Percentiles rank a stretch among this genome's conserved stretches.
Conservation (phyloP, 805 yeast species). For the Metschnikowia lachancei region DNA sequence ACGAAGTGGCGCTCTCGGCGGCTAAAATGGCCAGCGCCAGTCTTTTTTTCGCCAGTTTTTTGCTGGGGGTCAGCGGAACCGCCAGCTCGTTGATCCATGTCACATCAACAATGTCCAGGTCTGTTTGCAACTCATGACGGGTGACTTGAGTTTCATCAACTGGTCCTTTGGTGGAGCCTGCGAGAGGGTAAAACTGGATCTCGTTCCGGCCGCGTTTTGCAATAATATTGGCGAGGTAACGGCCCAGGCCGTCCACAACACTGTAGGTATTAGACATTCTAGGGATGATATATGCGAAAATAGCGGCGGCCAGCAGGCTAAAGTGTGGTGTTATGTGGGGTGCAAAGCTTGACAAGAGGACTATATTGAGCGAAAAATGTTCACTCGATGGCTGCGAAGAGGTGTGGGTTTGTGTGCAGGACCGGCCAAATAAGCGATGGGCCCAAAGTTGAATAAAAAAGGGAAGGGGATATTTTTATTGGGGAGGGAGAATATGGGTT, state of each 20-base stretch:
- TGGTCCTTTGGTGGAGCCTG: slow-evolving; percentile 13
- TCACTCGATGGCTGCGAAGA: no score
- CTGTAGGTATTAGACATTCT: slow-evolving; percentile 18
- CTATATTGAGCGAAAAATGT: no score
- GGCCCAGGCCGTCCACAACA: slow-evolving; percentile 29
- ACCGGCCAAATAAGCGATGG: background rate
- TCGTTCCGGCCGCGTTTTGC: slow-evolving; percentile 47
- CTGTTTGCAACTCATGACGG: slow-evolving; percentile 41
- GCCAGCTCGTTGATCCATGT: slow-evolving; percentile 34
- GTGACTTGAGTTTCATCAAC: slow-evolving; percentile 23
- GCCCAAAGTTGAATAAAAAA: no score
- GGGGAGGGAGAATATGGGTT: no score
- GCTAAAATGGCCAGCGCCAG: background rate
- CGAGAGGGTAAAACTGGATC: slow-evolving; percentile 38
- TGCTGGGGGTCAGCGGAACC: slow-evolving; percentile 3
- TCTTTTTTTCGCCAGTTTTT: slow-evolving; percentile 7
- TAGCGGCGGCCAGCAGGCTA: background rate
- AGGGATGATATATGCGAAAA: background rate
- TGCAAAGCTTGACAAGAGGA: no score
- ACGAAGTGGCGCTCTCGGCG: slow-evolving; percentile 3
- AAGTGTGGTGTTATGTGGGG: background rate
- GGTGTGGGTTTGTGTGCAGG: slow-evolving; percentile 4
- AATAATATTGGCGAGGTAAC: slow-evolving; percentile 37
- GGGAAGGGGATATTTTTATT: no score
- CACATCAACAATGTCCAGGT: slow-evolving; percentile 34